Conservation (phyloP, 768 basidiomycete genomes). For the Phlebiopsis flavidoalba region DNA sequence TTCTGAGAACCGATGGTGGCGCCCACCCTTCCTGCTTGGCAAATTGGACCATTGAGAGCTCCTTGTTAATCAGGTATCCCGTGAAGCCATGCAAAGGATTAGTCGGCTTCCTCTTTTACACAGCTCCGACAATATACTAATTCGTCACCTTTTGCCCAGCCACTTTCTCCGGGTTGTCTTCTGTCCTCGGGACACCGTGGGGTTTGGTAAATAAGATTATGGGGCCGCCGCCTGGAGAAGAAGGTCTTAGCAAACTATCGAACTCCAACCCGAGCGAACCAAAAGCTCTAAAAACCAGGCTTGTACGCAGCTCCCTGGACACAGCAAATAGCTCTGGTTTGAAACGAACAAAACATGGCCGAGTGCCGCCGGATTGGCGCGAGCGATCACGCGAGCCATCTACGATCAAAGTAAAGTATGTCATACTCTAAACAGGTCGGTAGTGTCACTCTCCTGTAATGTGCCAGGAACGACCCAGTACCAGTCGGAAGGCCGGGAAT, state of each 20-base stretch:
- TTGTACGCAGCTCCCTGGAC: conserved; percentile 64
- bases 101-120: too few relatives aligned
- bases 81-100: too few relatives aligned
- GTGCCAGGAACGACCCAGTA: background rate
- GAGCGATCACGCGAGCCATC: conserved; percentile 44
- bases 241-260: background rate
- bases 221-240: conserved; percentile 9
- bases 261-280: conserved; percentile 37
- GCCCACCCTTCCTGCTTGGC: conserved; percentile 59
- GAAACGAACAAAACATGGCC: too few relatives aligned
- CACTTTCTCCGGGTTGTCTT: conserved; percentile 11
- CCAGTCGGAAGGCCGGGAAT: conserved; percentile 1
- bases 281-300: conserved; percentile 42
- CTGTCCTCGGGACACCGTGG: too few relatives aligned
- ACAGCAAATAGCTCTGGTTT: conserved; percentile 68
- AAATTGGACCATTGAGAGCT: conserved; percentile 55
- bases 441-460: conserved; percentile 13
- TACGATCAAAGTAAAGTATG: conserved; percentile 52
- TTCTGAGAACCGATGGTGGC: conserved; percentile 58
- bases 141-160: conserved; percentile 5
- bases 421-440: conserved; percentile 22
- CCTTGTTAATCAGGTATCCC: conserved; percentile 53
- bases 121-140: too few relatives aligned
- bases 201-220: conserved; percentile 13
- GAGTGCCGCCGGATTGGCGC: conserved; percentile 52